phyloP scores from a whole-genome alignment of 2,329 filamentous ascomycete species.

The Stachybotrys chartarum region DNA sequence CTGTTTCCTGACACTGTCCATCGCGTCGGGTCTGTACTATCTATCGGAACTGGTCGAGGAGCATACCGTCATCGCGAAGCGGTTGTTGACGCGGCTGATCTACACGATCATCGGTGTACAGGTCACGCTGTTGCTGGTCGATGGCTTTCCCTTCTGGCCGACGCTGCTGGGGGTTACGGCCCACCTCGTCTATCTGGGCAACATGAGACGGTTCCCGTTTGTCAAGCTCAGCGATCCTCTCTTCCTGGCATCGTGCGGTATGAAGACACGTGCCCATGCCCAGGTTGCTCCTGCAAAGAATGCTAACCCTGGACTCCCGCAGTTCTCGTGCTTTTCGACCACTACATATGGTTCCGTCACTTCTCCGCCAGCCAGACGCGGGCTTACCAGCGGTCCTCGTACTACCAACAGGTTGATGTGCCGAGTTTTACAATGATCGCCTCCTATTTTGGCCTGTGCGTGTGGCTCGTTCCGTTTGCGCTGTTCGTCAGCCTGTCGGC shows the following conservation, averaged over 20 bases:
- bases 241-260: constrained; percentile 78
- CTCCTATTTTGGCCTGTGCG: constrained; percentile 90
- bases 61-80: constrained; percentile 88
- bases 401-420: constrained; percentile 55
- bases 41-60: constrained; percentile 97
- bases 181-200: constrained; percentile 81
- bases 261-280: constrained; percentile 14
- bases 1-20: constrained; percentile 87
- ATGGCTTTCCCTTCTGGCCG: constrained; percentile 75
- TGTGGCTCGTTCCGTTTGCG: constrained; percentile 94
- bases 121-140: constrained; percentile 66
- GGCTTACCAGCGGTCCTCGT: constrained; percentile 51
- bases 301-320: not conserved
- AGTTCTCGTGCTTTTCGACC: constrained; percentile 81
- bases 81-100: constrained; percentile 76
- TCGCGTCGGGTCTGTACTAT: constrained; percentile 97
- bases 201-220: constrained; percentile 66
- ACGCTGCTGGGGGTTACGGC: constrained; percentile 70
- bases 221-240: constrained; percentile 84
- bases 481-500: constrained; percentile 92
- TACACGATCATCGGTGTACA: constrained; percentile 74
- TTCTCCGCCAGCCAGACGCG: constrained; percentile 62
- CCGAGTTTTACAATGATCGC: constrained; percentile 92
- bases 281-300: not conserved
- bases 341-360: constrained; percentile 93